Evolutionary conservation across 179 eudicot genomes (phyloP), one percentile per base, ranked within the genome.

Genomic region (Actinidia arguta): DNA sequence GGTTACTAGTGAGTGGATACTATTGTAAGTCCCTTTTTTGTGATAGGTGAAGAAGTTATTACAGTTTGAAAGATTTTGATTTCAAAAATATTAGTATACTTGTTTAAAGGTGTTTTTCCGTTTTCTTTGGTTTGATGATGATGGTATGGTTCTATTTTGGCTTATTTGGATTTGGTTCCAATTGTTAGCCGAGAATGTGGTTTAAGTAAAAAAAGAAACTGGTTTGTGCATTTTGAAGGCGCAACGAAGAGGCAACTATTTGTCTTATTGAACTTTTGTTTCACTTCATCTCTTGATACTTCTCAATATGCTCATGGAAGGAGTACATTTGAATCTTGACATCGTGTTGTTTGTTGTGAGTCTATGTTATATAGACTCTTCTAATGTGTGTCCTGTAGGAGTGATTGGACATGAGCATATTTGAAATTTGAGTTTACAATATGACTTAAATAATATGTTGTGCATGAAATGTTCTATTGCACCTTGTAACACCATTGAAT

Each of bases 21-120:
- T 11, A 4, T 27, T 47, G n/a, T 48, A n/a, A 47, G 58, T 8
- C 39, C 50, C 16, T 63, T 51, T 22, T 47, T 3, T 47, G 27
- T 16, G 8, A 31, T 31, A 31, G 36, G 18, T 47, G 25, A 36
- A 78, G 18, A 66, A 47, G 44, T 63, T 48, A 47, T 46, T 44
- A 24, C 16, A 46, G 56, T 22, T 78, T 63, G 17, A 63, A 52
- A 47, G 78, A 64, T 58, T 63, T 78, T 47, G 58, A 55, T 10
- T 66, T 75, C 56, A 61, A 2, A 31, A 31, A 31, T 31, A 50
- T 36, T 5, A 24, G 36, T 11, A 5, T 36, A 12, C 67, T 36
- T 79, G 16, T 50, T 79, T 36, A 51, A 48, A 18, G 17, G 25
- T 10, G 24, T 51, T 67, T 18, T 25, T 22, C 20, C 63, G 3